These are phyloP conservation scores for Aphanomyces invadans DNA, from an alignment of 352 stramenopile species.

Conservation along the genomic window DNA sequence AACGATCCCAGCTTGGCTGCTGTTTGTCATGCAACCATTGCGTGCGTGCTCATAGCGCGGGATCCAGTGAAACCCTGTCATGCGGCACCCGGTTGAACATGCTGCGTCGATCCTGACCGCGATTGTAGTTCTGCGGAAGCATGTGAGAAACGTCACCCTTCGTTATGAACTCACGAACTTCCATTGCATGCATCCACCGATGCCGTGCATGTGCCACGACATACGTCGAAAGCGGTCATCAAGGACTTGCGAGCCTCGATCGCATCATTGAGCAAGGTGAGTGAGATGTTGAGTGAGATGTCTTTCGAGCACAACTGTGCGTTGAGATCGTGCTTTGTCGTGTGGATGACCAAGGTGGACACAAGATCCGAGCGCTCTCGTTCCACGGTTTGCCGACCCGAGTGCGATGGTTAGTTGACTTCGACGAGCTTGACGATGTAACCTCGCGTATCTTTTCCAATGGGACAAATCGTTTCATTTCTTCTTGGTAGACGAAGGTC, in stretches of 20 bases:
- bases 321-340: background rate
- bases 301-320: background rate
- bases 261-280: no score
- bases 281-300: background rate
- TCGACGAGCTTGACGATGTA: background rate
- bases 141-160: background rate
- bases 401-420: background rate
- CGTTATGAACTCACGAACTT: background rate
- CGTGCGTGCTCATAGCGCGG: background rate
- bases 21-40: background rate
- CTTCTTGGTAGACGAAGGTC: background rate
- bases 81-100: no score
- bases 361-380: background rate
- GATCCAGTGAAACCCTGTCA: background rate
- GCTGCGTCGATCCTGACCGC: no score
- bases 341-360: background rate
- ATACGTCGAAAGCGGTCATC: background rate
- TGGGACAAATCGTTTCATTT: background rate
- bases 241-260: background rate
- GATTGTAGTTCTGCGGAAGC: no score
- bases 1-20: no score
- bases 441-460: background rate
- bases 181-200: background rate
- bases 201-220: background rate
- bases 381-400: background rate